phyloP scores from a whole-genome alignment of 257 asterid species.

The Fraxinus americana region DNA sequence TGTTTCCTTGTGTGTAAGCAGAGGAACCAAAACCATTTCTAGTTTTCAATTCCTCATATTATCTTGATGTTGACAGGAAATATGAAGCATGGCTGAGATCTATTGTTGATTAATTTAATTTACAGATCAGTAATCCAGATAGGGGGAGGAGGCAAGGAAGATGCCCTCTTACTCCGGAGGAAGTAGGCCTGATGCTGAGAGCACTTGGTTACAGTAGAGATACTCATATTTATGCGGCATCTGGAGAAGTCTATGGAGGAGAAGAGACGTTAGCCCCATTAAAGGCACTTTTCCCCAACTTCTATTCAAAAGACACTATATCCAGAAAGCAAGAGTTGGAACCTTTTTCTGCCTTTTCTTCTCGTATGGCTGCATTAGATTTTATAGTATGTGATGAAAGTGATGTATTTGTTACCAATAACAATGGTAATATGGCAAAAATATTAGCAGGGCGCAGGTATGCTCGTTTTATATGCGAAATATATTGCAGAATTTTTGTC shows the following conservation, averaged over 20 bases:
- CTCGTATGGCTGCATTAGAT: conserved; percentile 97
- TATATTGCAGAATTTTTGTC: not conserved
- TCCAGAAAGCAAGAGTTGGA: conserved; percentile 70
- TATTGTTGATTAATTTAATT: conserved; percentile 29
- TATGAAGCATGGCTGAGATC: conserved; percentile 25
- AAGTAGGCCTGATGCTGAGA: conserved; percentile 90
- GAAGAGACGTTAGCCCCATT: conserved; percentile 88
- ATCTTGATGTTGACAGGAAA: not conserved
- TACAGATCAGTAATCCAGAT: conserved; percentile 82
- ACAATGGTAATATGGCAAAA: conserved; percentile 99
- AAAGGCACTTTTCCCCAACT: conserved; percentile 90
- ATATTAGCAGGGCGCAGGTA: conserved; percentile 97
- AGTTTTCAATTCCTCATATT: not conserved
- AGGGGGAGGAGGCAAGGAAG: conserved; percentile 93
- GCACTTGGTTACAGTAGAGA: conserved; percentile 88
- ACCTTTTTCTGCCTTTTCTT: conserved; percentile 77
- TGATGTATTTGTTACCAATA: conserved; percentile 92
- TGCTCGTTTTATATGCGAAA: conserved; percentile 11
- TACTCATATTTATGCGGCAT: conserved; percentile 90
- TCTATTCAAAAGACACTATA: conserved; percentile 81
- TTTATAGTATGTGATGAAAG: conserved; percentile 93
- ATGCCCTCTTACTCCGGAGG: conserved; percentile 97
- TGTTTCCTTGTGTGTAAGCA: conserved; percentile 8
- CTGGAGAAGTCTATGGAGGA: conserved; percentile 98
- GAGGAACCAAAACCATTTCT: conserved; percentile 14